Evolutionary conservation across 2,329 filamentous ascomycete genomes (phyloP), one percentile per base, ranked within the genome.

Genomic region (Penicillium sp.): DNA sequence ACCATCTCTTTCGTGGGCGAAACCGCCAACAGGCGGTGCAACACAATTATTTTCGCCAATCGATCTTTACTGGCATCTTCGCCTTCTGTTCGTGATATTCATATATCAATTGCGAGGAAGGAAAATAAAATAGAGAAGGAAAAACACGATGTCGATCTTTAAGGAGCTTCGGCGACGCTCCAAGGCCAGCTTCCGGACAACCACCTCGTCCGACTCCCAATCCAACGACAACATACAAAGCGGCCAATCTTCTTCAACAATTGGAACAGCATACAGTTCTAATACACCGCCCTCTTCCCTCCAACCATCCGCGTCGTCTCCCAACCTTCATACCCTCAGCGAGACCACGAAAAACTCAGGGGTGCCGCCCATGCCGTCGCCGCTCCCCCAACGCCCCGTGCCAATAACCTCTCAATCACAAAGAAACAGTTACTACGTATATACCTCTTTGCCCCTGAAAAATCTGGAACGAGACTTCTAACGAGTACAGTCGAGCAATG

Each of bases 131-230:
- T n/a, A n/a, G n/a, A n/a, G n/a, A n/a, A 21, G 18, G 7, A 33
- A 26, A 28, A 47, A 1, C 21, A 33, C 35, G 57, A 79, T 79
- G 77, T 71, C 86, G 45, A 90, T 95, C 68, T 80, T 94, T 66
- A 90, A 85, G 73, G 85, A 88, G 68, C 75, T 96, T 56, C 88
- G 90, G 65, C 84, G 90, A 64, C 86, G 87, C 65, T 94, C 89
- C 56, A 87, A 81, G 71, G 83, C 86, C 59, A 91, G 86, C 77
- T 87, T 91, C 74, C 84, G 82, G 58, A 86, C 84, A 48, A 81
- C 83, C 42, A 80, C 66, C 33, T 66, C 69, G 35, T 64, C 65
- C 53, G 64, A 63, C 28, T 61, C 65, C 8, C 66, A 79, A 60
- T 84, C 84, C 42, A 83, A 78, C 64, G 82, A 80, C 64, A 84